Base-by-base conservation (phyloP, 768 basidiomycete genomes). In the Solioccasus polychromus region DNA sequence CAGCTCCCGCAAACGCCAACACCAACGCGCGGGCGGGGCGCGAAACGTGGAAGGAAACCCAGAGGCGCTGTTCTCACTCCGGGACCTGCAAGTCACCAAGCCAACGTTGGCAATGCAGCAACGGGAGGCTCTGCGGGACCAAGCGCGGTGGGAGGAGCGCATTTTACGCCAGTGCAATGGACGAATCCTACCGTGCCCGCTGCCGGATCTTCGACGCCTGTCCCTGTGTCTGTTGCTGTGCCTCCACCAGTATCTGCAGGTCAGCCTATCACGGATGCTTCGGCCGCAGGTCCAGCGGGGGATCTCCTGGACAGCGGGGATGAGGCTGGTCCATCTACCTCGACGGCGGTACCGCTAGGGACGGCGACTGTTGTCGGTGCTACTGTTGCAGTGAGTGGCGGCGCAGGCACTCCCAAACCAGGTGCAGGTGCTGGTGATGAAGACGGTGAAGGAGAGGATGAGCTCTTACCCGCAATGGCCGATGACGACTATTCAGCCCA, bases 401-500 rank as follows among this genome's bases (percentile, higher is more conserved):
- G 18, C 2, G 31, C 31, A 19, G 52, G 48, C 17, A 10, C 30
- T 36, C 35, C 43, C 18, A 67, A 58, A 34, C 20, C 26, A 23
- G 59, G 47, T 1, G 18, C 49, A 1, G 38, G 40, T 15, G 50
- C 37, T 8, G 62, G 47, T 30, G 59, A 73, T 26, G 77, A 76
- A 38, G 77, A 85, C n/a, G 86, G 68, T 0, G 88, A 84, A 46
- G 86, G 77, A 9, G 88, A 90, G 39, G 88, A 91, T 47, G 87
- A 91, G 52, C 61, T 88, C 34, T 61, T 89, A 26, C 86, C 87
- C 35, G 86, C 85, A 8, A 90, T 91, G 88, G 88, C 88, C 2
- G 89, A 92, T 50, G 89, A 91, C 50, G 89, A 91, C 52, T 91
- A 89, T 63, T 88, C 88, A 10, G 85, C 87, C 2, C 89, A 90